Evolutionary conservation across 1,284 basidiomycete genomes (phyloP), one percentile per base, ranked within the genome.

Genomic region (Tilletia walkeri): DNA sequence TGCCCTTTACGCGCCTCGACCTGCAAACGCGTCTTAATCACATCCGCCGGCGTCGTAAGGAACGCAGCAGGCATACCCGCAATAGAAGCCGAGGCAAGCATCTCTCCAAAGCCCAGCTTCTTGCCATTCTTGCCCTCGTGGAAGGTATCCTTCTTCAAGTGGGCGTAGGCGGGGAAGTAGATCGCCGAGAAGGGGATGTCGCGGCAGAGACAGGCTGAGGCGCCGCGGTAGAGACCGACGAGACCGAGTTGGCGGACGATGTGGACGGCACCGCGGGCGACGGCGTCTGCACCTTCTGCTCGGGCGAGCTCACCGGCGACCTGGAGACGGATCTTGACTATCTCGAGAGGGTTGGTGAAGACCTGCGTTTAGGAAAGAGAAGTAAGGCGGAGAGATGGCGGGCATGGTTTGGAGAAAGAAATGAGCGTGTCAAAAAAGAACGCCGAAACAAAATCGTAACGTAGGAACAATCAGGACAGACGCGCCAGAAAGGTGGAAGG

Each of bases 11-110:
- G 88, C 47, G 94, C 91, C 85, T 99, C 96, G n/a, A 94, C 91
- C 84, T 99, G 96, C 75, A 99, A 86, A 70, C 95, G 90, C n/a
- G 95, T 99, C 88, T 99, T 99, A 84, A 98, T 93, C 72, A 99
- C 96, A 85, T 99, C 95, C 89, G 84, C 82, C 0, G 83, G 85
- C 41, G 78, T 85, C 48, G 85, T 85, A 7, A 84, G 73, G 76
- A 83, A 84, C 20, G 82, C 92, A 59, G 93, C 94, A 66, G 95
- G 95, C 93, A 97, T 97, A 77, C 95, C 95, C 72, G 87, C 86
- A 61, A 87, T 89, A 10, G 89, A 92, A 41, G 94, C 94, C 59
- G 92, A 87, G 70, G 88, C 86, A 67, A 99, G 87, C 67, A 95
- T 92, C 86, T 99, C 95, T 65, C 93, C 85, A 85, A 98, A 97